Conservation (phyloP, 768 basidiomycete genomes). For the Phlebiopsis gigantea region DNA sequence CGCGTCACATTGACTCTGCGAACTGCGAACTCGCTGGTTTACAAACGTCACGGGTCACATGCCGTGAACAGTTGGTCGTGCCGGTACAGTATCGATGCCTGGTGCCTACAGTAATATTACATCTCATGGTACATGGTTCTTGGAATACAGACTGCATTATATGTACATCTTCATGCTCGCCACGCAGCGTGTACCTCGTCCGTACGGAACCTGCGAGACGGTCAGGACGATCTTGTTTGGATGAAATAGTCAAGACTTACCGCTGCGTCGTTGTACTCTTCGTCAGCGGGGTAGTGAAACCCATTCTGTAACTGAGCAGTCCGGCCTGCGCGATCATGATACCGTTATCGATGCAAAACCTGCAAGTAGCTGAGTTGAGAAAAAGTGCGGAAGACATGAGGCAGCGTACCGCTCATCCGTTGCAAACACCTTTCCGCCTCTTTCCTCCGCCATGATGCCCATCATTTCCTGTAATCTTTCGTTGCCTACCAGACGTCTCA, state of each 20-base stretch:
- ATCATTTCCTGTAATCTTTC: slow-evolving; percentile 96
- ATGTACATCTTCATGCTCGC: slow-evolving; percentile 41
- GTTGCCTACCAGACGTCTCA: slow-evolving; percentile 54
- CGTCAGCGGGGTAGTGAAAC: slow-evolving; percentile 65
- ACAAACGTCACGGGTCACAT: too few species aligned
- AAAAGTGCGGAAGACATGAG: neutral
- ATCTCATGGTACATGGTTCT: slow-evolving; percentile 5
- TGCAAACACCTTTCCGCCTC: slow-evolving; percentile 85
- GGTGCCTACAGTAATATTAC: neutral
- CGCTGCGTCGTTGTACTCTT: slow-evolving; percentile 92
- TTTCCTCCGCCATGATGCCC: slow-evolving; percentile 92
- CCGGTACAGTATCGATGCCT: neutral
- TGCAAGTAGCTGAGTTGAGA: slow-evolving; percentile 25
- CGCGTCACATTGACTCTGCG: too few species aligned
- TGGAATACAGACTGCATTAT: neutral
- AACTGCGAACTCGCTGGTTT: too few species aligned
- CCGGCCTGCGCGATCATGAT: slow-evolving; percentile 99
- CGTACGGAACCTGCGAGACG: slow-evolving; percentile 71
- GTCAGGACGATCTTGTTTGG: too few species aligned
- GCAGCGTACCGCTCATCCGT: slow-evolving; percentile 82
- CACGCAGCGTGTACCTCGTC: slow-evolving; percentile 92
- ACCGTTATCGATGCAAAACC: slow-evolving; percentile 98
- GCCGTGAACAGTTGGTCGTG: too few species aligned
- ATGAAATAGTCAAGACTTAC: slow-evolving; percentile 40
- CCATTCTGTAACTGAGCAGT: slow-evolving; percentile 88